Evolutionary conservation across 106 monocot species (phyloP).

Genomic region (Amphibolis antarctica): DNA sequence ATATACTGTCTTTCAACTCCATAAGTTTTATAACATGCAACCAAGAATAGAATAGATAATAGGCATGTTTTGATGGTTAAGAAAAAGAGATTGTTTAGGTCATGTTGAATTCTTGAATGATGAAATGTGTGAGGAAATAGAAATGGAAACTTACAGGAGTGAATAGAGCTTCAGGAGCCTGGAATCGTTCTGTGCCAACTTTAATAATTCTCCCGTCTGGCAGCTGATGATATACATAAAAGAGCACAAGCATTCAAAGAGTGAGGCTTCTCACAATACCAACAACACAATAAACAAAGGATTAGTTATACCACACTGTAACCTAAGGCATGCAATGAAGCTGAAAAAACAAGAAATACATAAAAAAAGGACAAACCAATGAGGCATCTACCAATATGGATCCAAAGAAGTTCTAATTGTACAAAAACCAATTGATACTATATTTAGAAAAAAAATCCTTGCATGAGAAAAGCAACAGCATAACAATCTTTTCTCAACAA

Average conservation of each 20-base stretch:
- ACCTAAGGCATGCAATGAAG: not conserved
- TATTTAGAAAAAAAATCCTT: too few relatives aligned
- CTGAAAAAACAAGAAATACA: too few relatives aligned
- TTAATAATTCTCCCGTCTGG: slow-evolving; percentile 98
- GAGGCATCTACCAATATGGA: too few relatives aligned
- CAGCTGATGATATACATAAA: slow-evolving; percentile 39
- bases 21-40: too few relatives aligned
- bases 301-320: not conserved
- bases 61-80: not conserved
- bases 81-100: not conserved
- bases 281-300: not conserved
- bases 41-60: too few relatives aligned
- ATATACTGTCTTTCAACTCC: too few relatives aligned
- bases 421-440: too few relatives aligned
- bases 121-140: not conserved
- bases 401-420: too few relatives aligned
- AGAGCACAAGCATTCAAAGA: not conserved
- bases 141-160: slow-evolving; percentile 54
- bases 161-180: slow-evolving; percentile 96
- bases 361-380: too few relatives aligned
- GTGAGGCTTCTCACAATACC: not conserved
- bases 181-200: slow-evolving; percentile 95
- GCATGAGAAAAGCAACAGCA: too few relatives aligned
- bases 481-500: too few relatives aligned
- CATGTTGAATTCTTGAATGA: not conserved